These are phyloP conservation scores for Escovopsis sp. DNA, from an alignment of 2,329 filamentous ascomycete genomes.

Conservation along the genomic window DNA sequence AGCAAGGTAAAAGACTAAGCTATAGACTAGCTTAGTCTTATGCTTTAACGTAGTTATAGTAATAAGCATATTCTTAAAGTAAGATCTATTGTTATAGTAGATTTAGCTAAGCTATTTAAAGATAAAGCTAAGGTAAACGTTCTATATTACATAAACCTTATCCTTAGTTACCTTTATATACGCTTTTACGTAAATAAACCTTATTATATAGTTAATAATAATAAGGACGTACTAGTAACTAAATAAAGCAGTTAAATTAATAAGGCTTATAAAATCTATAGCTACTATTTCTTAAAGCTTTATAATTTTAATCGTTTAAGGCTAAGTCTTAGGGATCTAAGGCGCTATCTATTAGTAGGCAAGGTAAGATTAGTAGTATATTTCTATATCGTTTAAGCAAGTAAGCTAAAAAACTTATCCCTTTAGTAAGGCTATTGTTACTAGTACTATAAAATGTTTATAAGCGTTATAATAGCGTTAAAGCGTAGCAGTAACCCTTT, in stretches of 20 bases:
- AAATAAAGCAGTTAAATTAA: neutral
- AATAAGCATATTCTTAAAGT: too few relatives aligned
- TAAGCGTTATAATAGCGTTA: neutral
- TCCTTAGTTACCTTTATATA: too few relatives aligned
- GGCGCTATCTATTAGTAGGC: neutral
- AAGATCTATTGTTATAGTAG: too few relatives aligned
- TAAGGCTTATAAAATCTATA: neutral
- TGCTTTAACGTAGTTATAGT: too few relatives aligned
- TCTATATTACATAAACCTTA: neutral
- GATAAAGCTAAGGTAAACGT: too few relatives aligned
- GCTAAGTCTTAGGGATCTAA: neutral
- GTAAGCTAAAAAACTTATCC: neutral
- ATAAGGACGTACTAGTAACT: neutral
- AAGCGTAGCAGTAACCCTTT: neutral
- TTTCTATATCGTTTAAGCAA: neutral
- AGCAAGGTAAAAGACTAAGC: too few relatives aligned
- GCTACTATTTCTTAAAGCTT: neutral
- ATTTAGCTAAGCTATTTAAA: too few relatives aligned
- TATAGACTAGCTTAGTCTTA: too few relatives aligned
- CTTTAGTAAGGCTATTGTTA: neutral
- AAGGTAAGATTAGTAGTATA: neutral
- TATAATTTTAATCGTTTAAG: neutral
- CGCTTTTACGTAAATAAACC: neutral
- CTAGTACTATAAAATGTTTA: neutral
- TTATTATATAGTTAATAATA: neutral